Conservation (phyloP, 2,329 filamentous ascomycete genomes). For the Paecilomyces variotii region DNA sequence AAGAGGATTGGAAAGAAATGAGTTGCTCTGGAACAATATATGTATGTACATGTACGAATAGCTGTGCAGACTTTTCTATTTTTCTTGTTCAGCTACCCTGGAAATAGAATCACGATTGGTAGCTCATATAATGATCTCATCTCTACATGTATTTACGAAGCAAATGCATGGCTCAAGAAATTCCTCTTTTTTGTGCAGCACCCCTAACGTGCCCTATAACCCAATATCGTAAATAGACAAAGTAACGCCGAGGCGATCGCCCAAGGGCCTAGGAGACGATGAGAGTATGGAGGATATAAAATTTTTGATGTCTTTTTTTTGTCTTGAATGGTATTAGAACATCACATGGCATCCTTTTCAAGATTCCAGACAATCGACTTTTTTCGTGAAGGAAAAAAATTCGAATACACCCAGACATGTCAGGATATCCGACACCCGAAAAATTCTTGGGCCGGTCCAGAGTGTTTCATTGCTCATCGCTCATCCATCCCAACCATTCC, state of each 20-base stretch:
- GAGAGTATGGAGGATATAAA: constrained; percentile 10
- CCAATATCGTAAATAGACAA: neutral
- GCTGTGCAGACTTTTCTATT: neutral
- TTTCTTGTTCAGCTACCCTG: neutral
- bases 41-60: neutral
- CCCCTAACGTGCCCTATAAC: neutral
- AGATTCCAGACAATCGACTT: constrained; percentile 26
- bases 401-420: constrained; percentile 30
- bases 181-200: neutral
- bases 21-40: neutral
- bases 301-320: constrained; percentile 25
- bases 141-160: neutral
- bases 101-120: neutral
- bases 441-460: constrained; percentile 10
- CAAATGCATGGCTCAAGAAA: neutral
- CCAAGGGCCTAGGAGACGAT: neutral
- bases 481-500: constrained; percentile 34
- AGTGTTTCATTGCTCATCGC: constrained; percentile 38
- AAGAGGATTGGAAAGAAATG: constrained; percentile 18
- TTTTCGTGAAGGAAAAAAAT: constrained; percentile 16
- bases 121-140: neutral
- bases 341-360: constrained; percentile 26
- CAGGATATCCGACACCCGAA: constrained; percentile 20
- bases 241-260: neutral
- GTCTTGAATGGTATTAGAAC: constrained; percentile 31